These are phyloP conservation scores for Aspergillus tanneri DNA, from an alignment of 2,329 filamentous ascomycete genomes.

Conservation along the genomic window DNA sequence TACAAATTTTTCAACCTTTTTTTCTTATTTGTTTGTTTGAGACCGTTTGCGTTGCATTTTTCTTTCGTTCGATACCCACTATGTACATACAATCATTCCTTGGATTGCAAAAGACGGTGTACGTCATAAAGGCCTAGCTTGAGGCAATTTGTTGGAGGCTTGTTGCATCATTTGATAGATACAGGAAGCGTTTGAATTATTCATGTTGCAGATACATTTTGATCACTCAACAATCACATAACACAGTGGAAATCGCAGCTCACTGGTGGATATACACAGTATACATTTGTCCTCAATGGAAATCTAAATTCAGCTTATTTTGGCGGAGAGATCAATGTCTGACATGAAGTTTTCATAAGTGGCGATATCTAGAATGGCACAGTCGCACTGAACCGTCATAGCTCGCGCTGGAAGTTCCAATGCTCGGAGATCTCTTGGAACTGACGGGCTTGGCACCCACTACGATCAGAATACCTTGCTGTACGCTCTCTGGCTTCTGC, in stretches of 20 bases:
- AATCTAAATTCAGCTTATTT: no score
- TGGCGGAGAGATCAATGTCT: no score
- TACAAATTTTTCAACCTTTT: neutral
- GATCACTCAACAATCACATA: slow-evolving; percentile 50
- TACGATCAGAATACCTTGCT: slow-evolving; percentile 54
- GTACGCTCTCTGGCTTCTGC: slow-evolving; percentile 24
- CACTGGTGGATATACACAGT: no score
- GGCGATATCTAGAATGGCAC: neutral
- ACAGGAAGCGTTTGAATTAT: neutral
- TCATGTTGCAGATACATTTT: neutral
- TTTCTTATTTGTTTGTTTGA: neutral
- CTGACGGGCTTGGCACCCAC: slow-evolving; percentile 67
- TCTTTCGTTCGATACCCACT: neutral
- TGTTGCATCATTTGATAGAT: slow-evolving; percentile 74
- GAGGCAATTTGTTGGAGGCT: neutral
- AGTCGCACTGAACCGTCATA: slow-evolving; percentile 59
- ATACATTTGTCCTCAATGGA: no score
- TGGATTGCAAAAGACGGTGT: neutral
- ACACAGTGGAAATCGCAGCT: neutral
- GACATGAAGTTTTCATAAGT: no score
- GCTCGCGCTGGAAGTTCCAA: slow-evolving; percentile 70
- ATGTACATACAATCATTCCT: neutral
- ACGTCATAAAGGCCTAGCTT: neutral
- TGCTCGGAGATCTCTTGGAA: slow-evolving; percentile 69
- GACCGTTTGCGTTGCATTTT: neutral